A percentile compares a stretch with the other conserved stretches of the same genome.
phyloP scores from a whole-genome alignment of 148 eudicot species.

The Selenicereus undatus region DNA sequence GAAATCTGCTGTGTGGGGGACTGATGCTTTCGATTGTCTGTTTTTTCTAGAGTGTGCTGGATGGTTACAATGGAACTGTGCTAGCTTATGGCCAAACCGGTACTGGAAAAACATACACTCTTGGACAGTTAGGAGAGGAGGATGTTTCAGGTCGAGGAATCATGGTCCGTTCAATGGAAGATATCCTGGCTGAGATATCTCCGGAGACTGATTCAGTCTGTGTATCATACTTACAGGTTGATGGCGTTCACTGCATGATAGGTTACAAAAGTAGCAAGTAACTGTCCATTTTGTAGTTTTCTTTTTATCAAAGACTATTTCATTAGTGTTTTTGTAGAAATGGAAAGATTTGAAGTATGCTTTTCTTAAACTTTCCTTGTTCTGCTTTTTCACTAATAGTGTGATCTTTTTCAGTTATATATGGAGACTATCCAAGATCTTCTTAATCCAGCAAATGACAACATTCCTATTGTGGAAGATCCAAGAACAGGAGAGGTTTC shows the following conservation, averaged over 20 bases:
- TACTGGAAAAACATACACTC: slow-evolving; percentile 95
- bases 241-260: slow-evolving; percentile 10
- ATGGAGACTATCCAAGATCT: slow-evolving; percentile 98
- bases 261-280: neutral
- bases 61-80: slow-evolving; percentile 98
- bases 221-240: slow-evolving; percentile 93
- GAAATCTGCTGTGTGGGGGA: slow-evolving; percentile 6
- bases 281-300: neutral
- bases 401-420: slow-evolving; percentile 51
- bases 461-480: slow-evolving; percentile 85
- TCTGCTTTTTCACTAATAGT: neutral
- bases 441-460: slow-evolving; percentile 83
- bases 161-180: slow-evolving; percentile 99
- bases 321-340: neutral
- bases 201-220: slow-evolving; percentile 68
- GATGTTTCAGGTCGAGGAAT: slow-evolving; percentile 93
- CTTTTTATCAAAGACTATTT: neutral
- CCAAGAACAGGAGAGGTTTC: slow-evolving; percentile 90
- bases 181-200: slow-evolving; percentile 68
- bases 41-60: slow-evolving; percentile 75
- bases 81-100: slow-evolving; percentile 99
- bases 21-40: slow-evolving; percentile 10
- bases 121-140: slow-evolving; percentile 92
- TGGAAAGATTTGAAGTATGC: neutral
- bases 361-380: neutral